Evolutionary conservation across 1,284 basidiomycete species (phyloP).

Genomic region (Rhodotorula sp.): DNA sequence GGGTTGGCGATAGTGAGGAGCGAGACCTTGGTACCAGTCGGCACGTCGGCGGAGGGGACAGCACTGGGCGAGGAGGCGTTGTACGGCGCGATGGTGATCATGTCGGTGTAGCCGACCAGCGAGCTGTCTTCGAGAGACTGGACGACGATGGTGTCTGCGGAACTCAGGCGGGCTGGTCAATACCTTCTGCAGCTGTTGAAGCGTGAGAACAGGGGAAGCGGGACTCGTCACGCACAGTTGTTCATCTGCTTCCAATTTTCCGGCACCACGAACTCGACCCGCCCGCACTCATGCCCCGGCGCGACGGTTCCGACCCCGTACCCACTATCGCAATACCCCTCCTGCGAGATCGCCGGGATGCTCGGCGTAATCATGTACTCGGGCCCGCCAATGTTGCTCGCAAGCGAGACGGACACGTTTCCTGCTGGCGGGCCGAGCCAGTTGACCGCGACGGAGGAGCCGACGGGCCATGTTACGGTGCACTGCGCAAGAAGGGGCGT

Average conservation of each 20-base stretch:
- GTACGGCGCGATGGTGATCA: constrained; percentile 29
- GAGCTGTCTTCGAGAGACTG: constrained; percentile 26
- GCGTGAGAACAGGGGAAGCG: no score
- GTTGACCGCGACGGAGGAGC: constrained; percentile 38
- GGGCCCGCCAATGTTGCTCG: constrained; percentile 34
- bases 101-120: constrained; percentile 38
- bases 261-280: constrained; percentile 36
- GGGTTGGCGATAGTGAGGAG: constrained; percentile 30
- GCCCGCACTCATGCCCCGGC: constrained; percentile 34
- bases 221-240: constrained; percentile 29
- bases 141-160: constrained; percentile 39
- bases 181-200: fast-evolving
- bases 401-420: constrained; percentile 35
- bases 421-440: constrained; percentile 40
- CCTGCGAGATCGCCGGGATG: constrained; percentile 25
- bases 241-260: constrained; percentile 25
- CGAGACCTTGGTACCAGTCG: constrained; percentile 25
- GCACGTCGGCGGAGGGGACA: constrained; percentile 2
- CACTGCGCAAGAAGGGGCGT: constrained; percentile 18
- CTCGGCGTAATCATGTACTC: constrained; percentile 29
- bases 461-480: constrained; percentile 36
- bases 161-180: not conserved
- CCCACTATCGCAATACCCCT: constrained; percentile 37
- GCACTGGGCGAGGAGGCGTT: constrained; percentile 2
- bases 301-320: constrained; percentile 27